Evolutionary conservation across 192 early-diverging fungal species (phyloP).

Genomic region (Thoreauomyces humboldtii): DNA sequence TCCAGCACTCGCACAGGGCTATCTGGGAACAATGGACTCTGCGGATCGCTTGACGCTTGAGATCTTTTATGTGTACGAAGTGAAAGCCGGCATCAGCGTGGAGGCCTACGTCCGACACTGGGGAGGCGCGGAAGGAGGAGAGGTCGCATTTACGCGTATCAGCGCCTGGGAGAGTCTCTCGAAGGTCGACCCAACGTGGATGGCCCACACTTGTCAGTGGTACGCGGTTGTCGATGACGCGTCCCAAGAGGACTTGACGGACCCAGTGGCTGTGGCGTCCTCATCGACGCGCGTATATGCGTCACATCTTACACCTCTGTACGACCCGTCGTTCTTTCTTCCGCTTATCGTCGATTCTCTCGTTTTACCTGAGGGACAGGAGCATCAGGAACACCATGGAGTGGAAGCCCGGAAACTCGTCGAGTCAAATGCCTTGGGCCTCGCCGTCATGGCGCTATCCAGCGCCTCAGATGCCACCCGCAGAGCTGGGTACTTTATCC

Average conservation of each 20-base stretch:
- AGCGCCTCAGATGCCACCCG: constrained; percentile 53
- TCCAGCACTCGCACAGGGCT: constrained; percentile 47
- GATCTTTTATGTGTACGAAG: constrained; percentile 59
- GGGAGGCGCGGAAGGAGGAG: constrained; percentile 36
- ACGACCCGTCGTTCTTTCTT: constrained; percentile 70
- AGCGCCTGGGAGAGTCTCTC: constrained; percentile 54
- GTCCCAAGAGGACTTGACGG: neutral
- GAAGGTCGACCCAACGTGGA: constrained; percentile 60
- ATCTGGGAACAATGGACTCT: constrained; percentile 52
- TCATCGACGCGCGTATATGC: constrained; percentile 1
- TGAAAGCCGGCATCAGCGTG: constrained; percentile 54
- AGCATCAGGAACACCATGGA: constrained; percentile 30
- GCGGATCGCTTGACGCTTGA: constrained; percentile 57
- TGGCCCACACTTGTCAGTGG: constrained; percentile 58
- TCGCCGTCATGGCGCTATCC: constrained; percentile 64
- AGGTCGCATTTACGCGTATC: constrained; percentile 18
- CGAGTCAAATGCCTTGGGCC: constrained; percentile 68
- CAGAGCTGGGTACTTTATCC: constrained; percentile 60
- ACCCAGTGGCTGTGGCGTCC: neutral
- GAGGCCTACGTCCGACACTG: constrained; percentile 56
- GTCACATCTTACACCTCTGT: constrained; percentile 37
- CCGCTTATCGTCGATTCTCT: constrained; percentile 64
- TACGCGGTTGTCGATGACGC: constrained; percentile 32
- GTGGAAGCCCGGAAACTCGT: constrained; percentile 63
- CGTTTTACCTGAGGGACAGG: neutral